Percentiles rank a stretch among this genome's conserved stretches.
phyloP scores from a whole-genome alignment of 495 filamentous ascomycete species.

The Lasiosphaeria miniovina region DNA sequence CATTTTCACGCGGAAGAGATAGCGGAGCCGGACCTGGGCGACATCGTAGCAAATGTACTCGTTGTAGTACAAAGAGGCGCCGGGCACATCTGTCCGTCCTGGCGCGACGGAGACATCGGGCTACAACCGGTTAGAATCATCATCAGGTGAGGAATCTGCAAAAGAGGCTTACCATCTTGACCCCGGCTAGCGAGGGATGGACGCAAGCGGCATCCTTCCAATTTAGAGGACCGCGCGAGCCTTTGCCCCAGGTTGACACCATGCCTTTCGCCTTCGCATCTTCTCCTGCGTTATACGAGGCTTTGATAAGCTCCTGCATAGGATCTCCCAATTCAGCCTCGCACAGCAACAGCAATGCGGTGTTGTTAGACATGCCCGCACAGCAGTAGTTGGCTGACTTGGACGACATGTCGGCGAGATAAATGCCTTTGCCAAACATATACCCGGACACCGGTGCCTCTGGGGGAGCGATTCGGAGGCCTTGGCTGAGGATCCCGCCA shows the following conservation, averaged over 20 bases:
- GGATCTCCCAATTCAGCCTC: slow-evolving; percentile 76
- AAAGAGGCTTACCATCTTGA: slow-evolving; percentile 54
- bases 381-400: slow-evolving; percentile 75
- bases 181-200: slow-evolving; percentile 58
- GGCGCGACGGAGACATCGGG: slow-evolving; percentile 45
- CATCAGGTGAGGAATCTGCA: neutral
- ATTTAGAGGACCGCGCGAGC: slow-evolving; percentile 52
- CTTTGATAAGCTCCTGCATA: slow-evolving; percentile 53
- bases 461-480: slow-evolving; percentile 81
- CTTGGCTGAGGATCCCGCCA: slow-evolving; percentile 78
- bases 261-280: slow-evolving; percentile 57
- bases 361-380: slow-evolving; percentile 40
- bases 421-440: slow-evolving; percentile 85
- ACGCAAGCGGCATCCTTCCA: slow-evolving; percentile 77
- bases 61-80: slow-evolving; percentile 52
- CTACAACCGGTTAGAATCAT: slow-evolving; percentile 28
- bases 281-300: slow-evolving; percentile 60
- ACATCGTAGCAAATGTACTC: slow-evolving; percentile 82
- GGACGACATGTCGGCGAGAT: slow-evolving; percentile 77
- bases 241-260: slow-evolving; percentile 65
- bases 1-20: slow-evolving; percentile 65
- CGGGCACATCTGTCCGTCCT: slow-evolving; percentile 32
- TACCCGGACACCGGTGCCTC: slow-evolving; percentile 77
- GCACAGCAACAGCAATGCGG: slow-evolving; percentile 65
- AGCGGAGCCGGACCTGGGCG: slow-evolving; percentile 71